A percentile compares a stretch with the other conserved stretches of the same genome.
Conservation (phyloP, 768 basidiomycete species). For the Hygrocybe punicea region DNA sequence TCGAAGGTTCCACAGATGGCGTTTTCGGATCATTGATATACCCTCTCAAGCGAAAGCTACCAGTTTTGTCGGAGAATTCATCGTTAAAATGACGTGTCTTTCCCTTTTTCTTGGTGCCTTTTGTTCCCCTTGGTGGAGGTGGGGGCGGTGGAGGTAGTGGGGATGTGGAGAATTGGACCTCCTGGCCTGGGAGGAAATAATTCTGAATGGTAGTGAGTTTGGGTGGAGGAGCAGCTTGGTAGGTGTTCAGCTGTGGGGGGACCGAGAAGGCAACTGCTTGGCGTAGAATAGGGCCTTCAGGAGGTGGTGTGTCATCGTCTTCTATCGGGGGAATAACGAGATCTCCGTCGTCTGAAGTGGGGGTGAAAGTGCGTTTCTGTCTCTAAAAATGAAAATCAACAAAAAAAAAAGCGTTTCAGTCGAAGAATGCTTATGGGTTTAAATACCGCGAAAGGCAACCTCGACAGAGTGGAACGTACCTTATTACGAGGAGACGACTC, state of each 20-base stretch:
- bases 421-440: neutral
- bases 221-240: slow-evolving; percentile 36
- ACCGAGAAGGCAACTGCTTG: slow-evolving; percentile 55
- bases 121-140: slow-evolving; percentile 13
- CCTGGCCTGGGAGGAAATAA: slow-evolving; percentile 57
- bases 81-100: slow-evolving; percentile 31
- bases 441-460: neutral
- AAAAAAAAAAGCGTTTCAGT: neutral
- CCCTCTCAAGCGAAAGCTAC: slow-evolving; percentile 47
- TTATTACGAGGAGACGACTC: slow-evolving; percentile 48
- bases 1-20: slow-evolving; percentile 26
- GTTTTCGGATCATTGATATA: slow-evolving; percentile 17
- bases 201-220: slow-evolving; percentile 18
- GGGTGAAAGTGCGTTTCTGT: slow-evolving; percentile 50
- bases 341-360: slow-evolving; percentile 50
- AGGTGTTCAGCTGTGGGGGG: slow-evolving; percentile 39
- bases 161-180: slow-evolving; percentile 21
- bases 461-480: slow-evolving; percentile 28
- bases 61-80: slow-evolving; percentile 44
- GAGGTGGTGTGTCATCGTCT: slow-evolving; percentile 49
- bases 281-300: slow-evolving; percentile 52
- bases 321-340: slow-evolving; percentile 37
- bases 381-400: slow-evolving; percentile 27
- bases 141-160: slow-evolving; percentile 15
- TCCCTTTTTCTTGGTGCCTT: slow-evolving; percentile 27